These are phyloP conservation scores for Bipolaris bicolor DNA, from an alignment of 2,329 filamentous ascomycete genomes.

Conservation along the genomic window DNA sequence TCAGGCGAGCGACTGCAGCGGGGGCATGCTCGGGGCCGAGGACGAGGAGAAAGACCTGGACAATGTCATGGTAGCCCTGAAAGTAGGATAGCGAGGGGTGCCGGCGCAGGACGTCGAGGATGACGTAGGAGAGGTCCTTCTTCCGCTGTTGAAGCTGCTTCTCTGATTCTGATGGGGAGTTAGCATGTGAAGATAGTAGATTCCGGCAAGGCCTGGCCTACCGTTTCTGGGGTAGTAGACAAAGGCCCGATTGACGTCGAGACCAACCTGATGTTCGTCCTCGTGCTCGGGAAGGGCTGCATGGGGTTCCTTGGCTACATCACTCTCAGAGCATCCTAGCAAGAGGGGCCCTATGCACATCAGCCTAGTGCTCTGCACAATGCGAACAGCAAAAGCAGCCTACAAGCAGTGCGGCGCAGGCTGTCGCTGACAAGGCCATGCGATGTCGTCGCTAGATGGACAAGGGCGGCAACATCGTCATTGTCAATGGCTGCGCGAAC, in stretches of 20 bases:
- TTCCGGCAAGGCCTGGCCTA: conserved; percentile 52
- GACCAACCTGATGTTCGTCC: conserved; percentile 88
- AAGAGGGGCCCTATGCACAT: conserved; percentile 65
- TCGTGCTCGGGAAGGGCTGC: conserved; percentile 72
- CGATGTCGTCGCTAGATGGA: conserved; percentile 51
- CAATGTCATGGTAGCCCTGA: conserved; percentile 98
- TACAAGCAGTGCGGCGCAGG: conserved; percentile 78
- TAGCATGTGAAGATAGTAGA: conserved; percentile 7
- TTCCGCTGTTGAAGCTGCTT: conserved; percentile 74
- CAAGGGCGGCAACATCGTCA: conserved; percentile 49
- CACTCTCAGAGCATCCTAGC: conserved; percentile 46
- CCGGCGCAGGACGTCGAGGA: conserved; percentile 77
- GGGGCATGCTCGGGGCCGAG: conserved; percentile 68
- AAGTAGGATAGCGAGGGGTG: conserved; percentile 92
- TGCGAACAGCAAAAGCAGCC: conserved; percentile 42
- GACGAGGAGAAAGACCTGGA: conserved; percentile 90
- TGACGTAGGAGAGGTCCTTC: conserved; percentile 77
- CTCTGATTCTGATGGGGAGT: conserved; percentile 67
- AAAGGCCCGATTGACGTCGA: conserved; percentile 96
- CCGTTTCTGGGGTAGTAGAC: conserved; percentile 85
- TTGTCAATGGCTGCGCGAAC: conserved; percentile 53
- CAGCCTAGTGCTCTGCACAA: conserved; percentile 17
- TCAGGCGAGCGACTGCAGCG: conserved; percentile 76
- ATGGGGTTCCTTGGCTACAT: conserved; percentile 55
- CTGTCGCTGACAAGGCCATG: conserved; percentile 57